These are phyloP conservation scores for Lomentospora prolificans DNA, from an alignment of 2,329 filamentous ascomycete species.

Conservation along the genomic window DNA sequence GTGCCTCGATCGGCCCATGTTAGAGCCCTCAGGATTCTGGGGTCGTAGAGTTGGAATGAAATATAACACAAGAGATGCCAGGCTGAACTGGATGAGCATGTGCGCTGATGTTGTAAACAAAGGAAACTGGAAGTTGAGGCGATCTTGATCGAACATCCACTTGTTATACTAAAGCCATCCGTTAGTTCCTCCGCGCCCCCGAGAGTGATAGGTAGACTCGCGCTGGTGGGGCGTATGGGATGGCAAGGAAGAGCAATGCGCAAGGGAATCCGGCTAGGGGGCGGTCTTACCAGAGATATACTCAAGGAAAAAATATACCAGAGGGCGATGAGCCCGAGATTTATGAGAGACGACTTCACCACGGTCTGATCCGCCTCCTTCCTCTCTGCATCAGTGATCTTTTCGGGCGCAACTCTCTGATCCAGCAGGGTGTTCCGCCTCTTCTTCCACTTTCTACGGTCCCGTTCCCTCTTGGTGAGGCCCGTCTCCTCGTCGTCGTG, in stretches of 20 bases:
- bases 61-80: conserved; percentile 69
- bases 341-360: conserved; percentile 58
- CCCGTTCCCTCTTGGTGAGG: conserved; percentile 63
- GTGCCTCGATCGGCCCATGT: conserved; percentile 40
- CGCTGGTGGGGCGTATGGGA: neutral
- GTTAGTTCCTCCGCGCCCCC: neutral
- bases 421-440: conserved; percentile 59
- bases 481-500: conserved; percentile 87
- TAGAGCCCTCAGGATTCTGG: conserved; percentile 35
- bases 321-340: conserved; percentile 69
- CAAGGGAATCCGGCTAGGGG: neutral
- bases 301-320: conserved; percentile 91
- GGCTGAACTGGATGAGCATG: conserved; percentile 86
- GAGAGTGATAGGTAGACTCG: too few species aligned
- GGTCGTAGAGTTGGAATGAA: conserved; percentile 77
- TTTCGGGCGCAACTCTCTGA: conserved; percentile 54
- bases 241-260: neutral
- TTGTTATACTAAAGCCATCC: conserved; percentile 74
- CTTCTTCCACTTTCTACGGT: conserved; percentile 56
- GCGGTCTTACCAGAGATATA: conserved; percentile 66
- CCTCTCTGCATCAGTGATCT: conserved; percentile 61
- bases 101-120: conserved; percentile 92
- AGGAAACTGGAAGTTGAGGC: conserved; percentile 85
- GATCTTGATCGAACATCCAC: conserved; percentile 91
- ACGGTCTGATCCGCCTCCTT: conserved; percentile 68